Conservation (phyloP, 805 yeast genomes). For the Teunomyces kruisii region DNA sequence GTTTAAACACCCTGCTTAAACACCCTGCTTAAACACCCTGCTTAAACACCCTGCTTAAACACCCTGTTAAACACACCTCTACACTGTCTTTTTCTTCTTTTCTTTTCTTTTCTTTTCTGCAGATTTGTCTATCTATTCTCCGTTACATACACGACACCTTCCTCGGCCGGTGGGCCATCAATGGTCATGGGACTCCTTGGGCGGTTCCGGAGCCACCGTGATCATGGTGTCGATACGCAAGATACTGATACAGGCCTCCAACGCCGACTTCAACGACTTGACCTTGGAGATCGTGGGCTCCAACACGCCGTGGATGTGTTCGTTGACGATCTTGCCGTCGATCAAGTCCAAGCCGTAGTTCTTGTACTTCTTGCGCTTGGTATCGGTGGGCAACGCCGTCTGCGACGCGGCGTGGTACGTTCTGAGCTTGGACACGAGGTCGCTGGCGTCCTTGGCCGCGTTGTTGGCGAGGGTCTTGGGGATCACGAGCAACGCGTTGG, state of each 20-base stretch:
- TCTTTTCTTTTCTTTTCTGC: too few relatives aligned
- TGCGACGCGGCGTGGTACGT: conserved; percentile 96
- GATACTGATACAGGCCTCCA: conserved; percentile 97
- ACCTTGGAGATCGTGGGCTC: conserved; percentile 95
- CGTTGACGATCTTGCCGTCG: conserved; percentile 89
- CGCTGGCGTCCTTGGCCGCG: conserved; percentile 97
- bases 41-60: too few relatives aligned
- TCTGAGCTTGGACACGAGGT: conserved; percentile 90
- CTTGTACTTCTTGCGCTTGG: conserved; percentile 80
- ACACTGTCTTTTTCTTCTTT: too few relatives aligned
- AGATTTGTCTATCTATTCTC: too few relatives aligned
- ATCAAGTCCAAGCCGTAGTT: conserved; percentile 92
- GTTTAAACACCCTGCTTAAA: too few relatives aligned
- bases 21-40: too few relatives aligned
- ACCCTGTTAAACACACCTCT: too few relatives aligned
- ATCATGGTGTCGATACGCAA: conserved; percentile 98
- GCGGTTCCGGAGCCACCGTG: conserved; percentile 93
- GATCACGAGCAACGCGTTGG: conserved; percentile 80
- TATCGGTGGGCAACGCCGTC: conserved; percentile 77
- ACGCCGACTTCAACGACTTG: conserved; percentile 89
- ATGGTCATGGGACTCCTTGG: conserved; percentile 88
- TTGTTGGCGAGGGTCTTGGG: conserved; percentile 97
- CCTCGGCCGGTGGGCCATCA: too few relatives aligned
- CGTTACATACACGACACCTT: too few relatives aligned
- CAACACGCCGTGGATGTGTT: conserved; percentile 78